Evolutionary conservation across 495 filamentous ascomycete species (phyloP), one percentile per base, ranked within the genome.

Genomic region (Achaetomiella virescens): DNA sequence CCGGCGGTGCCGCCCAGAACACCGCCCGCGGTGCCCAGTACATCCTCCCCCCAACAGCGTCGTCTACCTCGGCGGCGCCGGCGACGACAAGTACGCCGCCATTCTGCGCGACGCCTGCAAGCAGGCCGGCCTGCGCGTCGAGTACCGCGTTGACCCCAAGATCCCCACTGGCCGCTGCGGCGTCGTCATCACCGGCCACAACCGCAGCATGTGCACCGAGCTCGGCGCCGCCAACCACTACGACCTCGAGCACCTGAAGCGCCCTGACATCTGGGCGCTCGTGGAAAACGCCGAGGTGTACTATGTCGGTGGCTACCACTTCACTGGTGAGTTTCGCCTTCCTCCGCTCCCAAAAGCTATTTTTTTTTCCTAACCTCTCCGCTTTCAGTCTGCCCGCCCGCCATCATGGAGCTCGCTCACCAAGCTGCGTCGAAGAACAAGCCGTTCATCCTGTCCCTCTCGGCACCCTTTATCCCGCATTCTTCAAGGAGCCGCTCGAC

Each of bases 1-100:
- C 93, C 52, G 93, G 93, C 66, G 93, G 93, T 68, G 95, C 95
- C 55, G 93, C 95, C 24, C 93, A 99, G 74, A 99, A 99, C 82
- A 92, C 92, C 53, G 93, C 95, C 63, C 87, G 93, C 65, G 93
- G 93, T 65, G 95, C 91, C 53, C 89, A 96, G 84, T 98, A 98
- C 76, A 81, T 97, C 43, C 89, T 98, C 48, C 86, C 90, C 12
- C 77, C 25, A 83, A 95, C 69, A 91, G 86, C 48, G 86, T 90
- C 66, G 78, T 95, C 68, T 99, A 90, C 81, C 82, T 97, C 62
- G 93, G 93, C 65, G 90, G 91, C 66, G 87, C 95, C 48, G 93
- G 93, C 59, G 78, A 86, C 52, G 93, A 99, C 80, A 89, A 91
- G 71, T 93, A 90, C 70, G 89, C 89, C 67, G 84, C 88, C 53